phyloP scores from a whole-genome alignment of 2,329 filamentous ascomycete genomes.

The Calonectria multiphialidica region DNA sequence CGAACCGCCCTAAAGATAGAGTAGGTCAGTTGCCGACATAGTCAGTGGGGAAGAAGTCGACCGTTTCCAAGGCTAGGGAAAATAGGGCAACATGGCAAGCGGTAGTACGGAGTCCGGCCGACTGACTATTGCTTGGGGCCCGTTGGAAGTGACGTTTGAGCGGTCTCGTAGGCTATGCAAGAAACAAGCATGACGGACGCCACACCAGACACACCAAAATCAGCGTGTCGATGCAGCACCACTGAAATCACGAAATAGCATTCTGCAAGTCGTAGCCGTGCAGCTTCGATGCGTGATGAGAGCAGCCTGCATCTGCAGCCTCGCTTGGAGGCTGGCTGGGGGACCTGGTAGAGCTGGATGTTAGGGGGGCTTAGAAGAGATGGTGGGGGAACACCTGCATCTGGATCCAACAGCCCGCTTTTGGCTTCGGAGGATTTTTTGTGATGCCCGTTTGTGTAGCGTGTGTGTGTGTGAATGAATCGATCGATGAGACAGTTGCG shows the following conservation, averaged over 20 bases:
- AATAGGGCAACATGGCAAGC: neutral
- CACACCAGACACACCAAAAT: conserved; percentile 26
- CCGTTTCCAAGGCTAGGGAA: conserved; percentile 15
- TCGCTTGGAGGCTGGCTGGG: conserved; percentile 14
- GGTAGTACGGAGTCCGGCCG: neutral
- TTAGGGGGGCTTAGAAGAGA: conserved; percentile 19
- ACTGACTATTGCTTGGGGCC: conserved; percentile 13
- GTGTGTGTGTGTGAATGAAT: neutral
- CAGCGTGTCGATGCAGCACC: conserved; percentile 8
- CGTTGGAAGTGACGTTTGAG: conserved; percentile 26
- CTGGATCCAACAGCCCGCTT: neutral
- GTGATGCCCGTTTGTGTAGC: neutral
- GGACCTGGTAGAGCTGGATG: conserved; percentile 18
- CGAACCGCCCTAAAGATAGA: conserved; percentile 8
- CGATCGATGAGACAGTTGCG: neutral
- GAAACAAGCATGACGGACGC: conserved; percentile 33
- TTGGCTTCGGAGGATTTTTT: conserved; percentile 12
- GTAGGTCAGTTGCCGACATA: neutral
- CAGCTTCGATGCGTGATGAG: neutral
- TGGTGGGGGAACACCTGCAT: conserved; percentile 5
- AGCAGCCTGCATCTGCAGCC: conserved; percentile 2
- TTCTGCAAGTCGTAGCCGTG: conserved; percentile 12
- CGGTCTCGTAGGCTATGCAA: conserved; percentile 37
- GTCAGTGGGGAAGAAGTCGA: conserved; percentile 11
- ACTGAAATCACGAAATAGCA: neutral